Conservation (phyloP, 164 flowering plant species). For the Vitis rupestris region DNA sequence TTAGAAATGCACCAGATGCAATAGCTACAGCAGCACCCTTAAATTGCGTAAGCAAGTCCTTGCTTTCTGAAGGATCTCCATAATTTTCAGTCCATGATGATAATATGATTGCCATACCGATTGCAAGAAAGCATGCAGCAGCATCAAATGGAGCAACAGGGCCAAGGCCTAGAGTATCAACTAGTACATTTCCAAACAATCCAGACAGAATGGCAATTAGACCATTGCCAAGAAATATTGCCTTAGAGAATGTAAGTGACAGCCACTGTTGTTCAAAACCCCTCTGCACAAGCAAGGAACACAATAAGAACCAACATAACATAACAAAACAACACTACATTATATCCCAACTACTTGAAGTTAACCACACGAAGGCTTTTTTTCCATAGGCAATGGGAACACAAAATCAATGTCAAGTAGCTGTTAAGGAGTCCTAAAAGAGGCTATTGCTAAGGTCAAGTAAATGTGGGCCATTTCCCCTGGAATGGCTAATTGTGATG, state of each 20-base stretch:
- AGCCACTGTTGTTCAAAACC: conserved; percentile 93
- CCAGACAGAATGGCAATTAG: conserved; percentile 88
- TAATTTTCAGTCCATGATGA: conserved; percentile 91
- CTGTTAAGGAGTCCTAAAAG: no score
- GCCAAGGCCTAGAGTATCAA: conserved; percentile 72
- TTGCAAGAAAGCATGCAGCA: conserved; percentile 86
- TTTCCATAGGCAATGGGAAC: no score
- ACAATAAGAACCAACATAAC: not conserved
- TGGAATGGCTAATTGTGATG: no score
- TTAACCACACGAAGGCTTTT: no score
- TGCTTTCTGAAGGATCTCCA: conserved; percentile 93
- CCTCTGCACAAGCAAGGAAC: conserved; percentile 52
- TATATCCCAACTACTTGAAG: no score
- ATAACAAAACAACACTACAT: no score
- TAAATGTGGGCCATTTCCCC: no score
- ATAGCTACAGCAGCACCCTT: conserved; percentile 92
- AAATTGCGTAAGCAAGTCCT: conserved; percentile 88
- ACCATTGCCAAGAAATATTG: conserved; percentile 94
- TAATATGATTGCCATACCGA: conserved; percentile 85
- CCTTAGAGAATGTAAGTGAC: conserved; percentile 92
- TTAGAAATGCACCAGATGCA: conserved; percentile 71
- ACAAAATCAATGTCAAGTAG: no score
- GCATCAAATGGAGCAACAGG: conserved; percentile 98
- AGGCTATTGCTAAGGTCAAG: no score
- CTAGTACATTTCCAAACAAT: conserved; percentile 78